These are phyloP conservation scores for Bipolaris gigantea DNA, from an alignment of 2,329 filamentous ascomycete genomes.

Conservation along the genomic window DNA sequence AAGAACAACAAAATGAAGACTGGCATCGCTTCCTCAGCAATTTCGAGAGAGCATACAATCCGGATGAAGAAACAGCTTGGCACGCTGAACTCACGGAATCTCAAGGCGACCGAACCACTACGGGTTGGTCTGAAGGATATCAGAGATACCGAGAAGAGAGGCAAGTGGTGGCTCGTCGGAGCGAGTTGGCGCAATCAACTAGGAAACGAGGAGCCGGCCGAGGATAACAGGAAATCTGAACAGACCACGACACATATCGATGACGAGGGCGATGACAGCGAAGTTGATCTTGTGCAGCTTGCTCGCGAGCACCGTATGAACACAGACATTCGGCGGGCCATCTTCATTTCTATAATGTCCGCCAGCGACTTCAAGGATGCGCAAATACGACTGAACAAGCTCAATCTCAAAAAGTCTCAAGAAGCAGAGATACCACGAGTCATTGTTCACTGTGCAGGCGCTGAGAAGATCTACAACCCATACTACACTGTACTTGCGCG, in stretches of 20 bases:
- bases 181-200: slow-evolving; percentile 72
- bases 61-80: slow-evolving; percentile 89
- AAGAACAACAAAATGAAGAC: slow-evolving; percentile 92
- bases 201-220: slow-evolving; percentile 41
- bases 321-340: slow-evolving; percentile 82
- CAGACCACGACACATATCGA: slow-evolving; percentile 12
- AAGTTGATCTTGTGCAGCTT: slow-evolving; percentile 70
- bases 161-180: slow-evolving; percentile 98
- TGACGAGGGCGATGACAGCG: slow-evolving; percentile 33
- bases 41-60: slow-evolving; percentile 79
- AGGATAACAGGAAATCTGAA: slow-evolving; percentile 39
- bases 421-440: slow-evolving; percentile 86
- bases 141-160: slow-evolving; percentile 77
- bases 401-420: slow-evolving; percentile 83
- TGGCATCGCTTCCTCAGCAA: slow-evolving; percentile 67
- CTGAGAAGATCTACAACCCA: slow-evolving; percentile 83
- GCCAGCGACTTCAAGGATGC: slow-evolving; percentile 84
- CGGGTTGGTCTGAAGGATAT: slow-evolving; percentile 82
- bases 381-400: slow-evolving; percentile 74
- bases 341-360: slow-evolving; percentile 89
- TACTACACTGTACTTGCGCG: slow-evolving; percentile 89
- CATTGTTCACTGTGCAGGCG: slow-evolving; percentile 81
- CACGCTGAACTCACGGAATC: slow-evolving; percentile 67
- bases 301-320: slow-evolving; percentile 83
- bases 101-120: slow-evolving; percentile 78